Percentiles rank a stretch among this genome's conserved stretches.
Conservation (phyloP, 2,329 filamentous ascomycete genomes). For the Dothiorella sarmentorum region DNA sequence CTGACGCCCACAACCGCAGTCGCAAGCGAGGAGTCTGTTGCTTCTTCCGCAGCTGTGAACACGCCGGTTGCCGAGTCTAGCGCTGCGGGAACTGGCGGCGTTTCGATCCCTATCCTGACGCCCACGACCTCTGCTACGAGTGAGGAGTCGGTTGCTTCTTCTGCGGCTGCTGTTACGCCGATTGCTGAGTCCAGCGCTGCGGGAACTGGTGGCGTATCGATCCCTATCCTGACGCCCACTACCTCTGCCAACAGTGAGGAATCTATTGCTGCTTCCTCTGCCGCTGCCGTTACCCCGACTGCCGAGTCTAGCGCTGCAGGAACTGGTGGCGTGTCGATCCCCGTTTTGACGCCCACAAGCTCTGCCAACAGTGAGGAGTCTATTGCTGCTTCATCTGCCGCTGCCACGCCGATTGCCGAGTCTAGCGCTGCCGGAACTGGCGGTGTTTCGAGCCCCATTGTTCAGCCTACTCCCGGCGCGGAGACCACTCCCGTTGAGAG, state of each 20-base stretch:
- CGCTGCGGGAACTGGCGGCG: constrained; percentile 11
- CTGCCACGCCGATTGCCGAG: background rate
- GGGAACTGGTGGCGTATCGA: constrained; percentile 1
- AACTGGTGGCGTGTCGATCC: constrained; percentile 16
- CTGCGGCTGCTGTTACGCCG: constrained; percentile 1
- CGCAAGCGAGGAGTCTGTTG: background rate
- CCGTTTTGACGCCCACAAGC: constrained; percentile 11
- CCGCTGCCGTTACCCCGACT: constrained; percentile 8
- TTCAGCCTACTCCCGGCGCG: constrained; percentile 21
- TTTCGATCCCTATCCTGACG: constrained; percentile 11
- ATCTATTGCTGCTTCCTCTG: constrained; percentile 20
- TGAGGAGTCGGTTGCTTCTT: background rate
- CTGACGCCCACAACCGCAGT: background rate
- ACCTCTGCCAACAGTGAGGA: background rate
- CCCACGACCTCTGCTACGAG: background rate
- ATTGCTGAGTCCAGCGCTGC: constrained; percentile 4
- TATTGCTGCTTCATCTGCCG: background rate
- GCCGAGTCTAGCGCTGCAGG: background rate
- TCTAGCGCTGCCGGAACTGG: constrained; percentile 12
- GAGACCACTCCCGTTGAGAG: constrained; percentile 23
- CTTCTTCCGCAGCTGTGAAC: background rate
- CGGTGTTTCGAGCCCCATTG: constrained; percentile 15
- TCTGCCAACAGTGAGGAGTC: background rate
- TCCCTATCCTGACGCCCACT: constrained; percentile 2
- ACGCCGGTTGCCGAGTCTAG: background rate